Conservation (phyloP, 2,329 filamentous ascomycete species). For the Mycosphaerella sp. region DNA sequence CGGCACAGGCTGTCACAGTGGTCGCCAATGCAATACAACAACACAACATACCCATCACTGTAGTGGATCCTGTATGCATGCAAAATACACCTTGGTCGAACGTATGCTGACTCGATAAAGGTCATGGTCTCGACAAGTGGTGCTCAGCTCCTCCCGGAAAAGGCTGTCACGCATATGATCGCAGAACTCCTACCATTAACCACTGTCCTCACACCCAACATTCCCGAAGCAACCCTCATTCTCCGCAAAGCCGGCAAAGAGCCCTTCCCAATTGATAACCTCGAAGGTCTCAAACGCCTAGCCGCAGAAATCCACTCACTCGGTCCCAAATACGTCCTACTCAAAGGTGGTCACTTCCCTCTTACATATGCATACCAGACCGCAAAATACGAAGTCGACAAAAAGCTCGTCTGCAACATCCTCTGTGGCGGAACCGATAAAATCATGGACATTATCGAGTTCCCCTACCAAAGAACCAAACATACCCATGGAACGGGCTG, state of each 20-base stretch:
- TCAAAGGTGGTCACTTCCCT: constrained; percentile 89
- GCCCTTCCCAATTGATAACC: constrained; percentile 46
- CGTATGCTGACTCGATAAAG: constrained; percentile 40
- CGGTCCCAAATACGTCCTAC: constrained; percentile 71
- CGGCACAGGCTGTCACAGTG: constrained; percentile 60
- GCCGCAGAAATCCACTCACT: constrained; percentile 60
- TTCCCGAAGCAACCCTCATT: constrained; percentile 66
- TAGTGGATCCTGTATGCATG: constrained; percentile 66
- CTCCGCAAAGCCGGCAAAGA: constrained; percentile 49
- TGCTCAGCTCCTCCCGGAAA: constrained; percentile 58
- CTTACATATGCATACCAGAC: constrained; percentile 58
- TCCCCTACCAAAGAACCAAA: constrained; percentile 62
- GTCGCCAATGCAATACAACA: constrained; percentile 59
- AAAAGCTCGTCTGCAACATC: constrained; percentile 67
- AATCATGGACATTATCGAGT: constrained; percentile 57
- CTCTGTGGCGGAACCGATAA: constrained; percentile 56
- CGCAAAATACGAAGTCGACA: constrained; percentile 55
- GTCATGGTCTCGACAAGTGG: constrained; percentile 91
- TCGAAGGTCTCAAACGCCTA: constrained; percentile 62
- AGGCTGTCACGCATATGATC: constrained; percentile 58
- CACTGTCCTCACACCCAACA: constrained; percentile 68
- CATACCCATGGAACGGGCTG: constrained; percentile 96
- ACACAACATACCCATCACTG: constrained; percentile 53
- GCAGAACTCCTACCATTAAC: constrained; percentile 57
- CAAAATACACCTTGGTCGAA: not conserved